These are phyloP conservation scores for Cyathus striatus DNA, from an alignment of 768 basidiomycete species.

Conservation along the genomic window DNA sequence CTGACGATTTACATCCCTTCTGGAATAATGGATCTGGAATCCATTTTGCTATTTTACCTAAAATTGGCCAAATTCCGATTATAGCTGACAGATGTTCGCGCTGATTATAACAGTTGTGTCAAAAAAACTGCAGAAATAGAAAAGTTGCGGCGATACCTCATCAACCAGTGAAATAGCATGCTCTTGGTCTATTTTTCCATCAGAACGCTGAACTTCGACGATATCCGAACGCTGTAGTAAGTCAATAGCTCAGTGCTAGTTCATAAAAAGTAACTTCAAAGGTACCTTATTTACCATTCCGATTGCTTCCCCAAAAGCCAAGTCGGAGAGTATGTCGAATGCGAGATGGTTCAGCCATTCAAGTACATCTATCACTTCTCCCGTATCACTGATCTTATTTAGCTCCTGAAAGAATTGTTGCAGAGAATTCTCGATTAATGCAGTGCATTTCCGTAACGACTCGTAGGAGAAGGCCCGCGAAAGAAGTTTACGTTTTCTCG, in stretches of 20 bases:
- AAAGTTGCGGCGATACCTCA: constrained; percentile 13
- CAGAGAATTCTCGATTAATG: constrained; percentile 13
- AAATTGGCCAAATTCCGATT: background rate
- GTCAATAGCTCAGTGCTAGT: background rate
- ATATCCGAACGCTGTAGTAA: constrained; percentile 21
- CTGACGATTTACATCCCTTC: background rate
- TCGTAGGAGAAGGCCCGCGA: constrained; percentile 23
- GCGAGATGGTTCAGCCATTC: constrained; percentile 28
- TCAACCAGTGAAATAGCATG: constrained; percentile 16
- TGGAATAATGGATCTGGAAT: constrained; percentile 1
- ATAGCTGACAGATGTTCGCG: background rate
- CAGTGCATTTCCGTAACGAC: constrained; percentile 12
- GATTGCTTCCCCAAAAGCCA: constrained; percentile 26
- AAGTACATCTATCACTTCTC: constrained; percentile 15
- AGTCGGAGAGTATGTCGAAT: constrained; percentile 25
- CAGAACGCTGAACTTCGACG: constrained; percentile 6
- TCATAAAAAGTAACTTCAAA: background rate
- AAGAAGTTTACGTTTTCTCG: constrained; percentile 21
- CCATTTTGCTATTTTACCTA: background rate
- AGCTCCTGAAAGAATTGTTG: constrained; percentile 11
- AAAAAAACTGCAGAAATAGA: background rate
- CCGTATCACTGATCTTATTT: constrained; percentile 13
- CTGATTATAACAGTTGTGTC: background rate
- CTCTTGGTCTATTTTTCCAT: background rate
- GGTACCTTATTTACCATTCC: constrained; percentile 17